phyloP scores from a whole-genome alignment of 2,329 filamentous ascomycete species.

The Phoma sp. region DNA sequence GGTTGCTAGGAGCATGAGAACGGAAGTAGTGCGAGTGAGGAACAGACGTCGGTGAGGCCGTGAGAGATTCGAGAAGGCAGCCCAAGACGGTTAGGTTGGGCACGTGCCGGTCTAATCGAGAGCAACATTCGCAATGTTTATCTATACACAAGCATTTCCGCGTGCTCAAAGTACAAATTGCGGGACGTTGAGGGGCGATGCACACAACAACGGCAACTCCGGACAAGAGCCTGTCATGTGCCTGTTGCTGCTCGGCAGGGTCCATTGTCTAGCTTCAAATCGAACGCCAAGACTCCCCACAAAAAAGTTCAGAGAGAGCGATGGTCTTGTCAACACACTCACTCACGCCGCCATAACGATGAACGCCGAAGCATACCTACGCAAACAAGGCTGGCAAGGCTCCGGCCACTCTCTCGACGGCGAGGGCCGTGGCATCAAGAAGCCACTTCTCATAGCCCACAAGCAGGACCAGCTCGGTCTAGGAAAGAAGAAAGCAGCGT shows the following conservation, averaged over 20 bases:
- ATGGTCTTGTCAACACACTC: neutral
- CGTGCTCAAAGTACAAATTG: no score
- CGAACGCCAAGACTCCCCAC: slow-evolving; percentile 11
- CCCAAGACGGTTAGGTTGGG: neutral
- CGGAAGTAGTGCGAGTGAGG: no score
- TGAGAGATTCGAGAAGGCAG: no score
- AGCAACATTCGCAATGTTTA: no score
- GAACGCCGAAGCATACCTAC: slow-evolving; percentile 84
- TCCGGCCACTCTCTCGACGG: slow-evolving; percentile 85
- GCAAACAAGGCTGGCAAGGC: slow-evolving; percentile 88
- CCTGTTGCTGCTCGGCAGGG: neutral
- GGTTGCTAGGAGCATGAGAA: no score
- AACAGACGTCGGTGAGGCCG: no score
- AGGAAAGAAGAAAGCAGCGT: slow-evolving; percentile 69
- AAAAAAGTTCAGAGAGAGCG: slow-evolving; percentile 16
- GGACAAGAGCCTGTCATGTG: no score
- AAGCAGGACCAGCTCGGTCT: slow-evolving; percentile 83
- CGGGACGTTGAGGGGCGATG: no score
- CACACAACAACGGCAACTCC: no score
- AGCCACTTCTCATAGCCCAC: slow-evolving; percentile 81
- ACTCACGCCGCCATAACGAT: slow-evolving; percentile 55
- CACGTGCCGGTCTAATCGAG: neutral
- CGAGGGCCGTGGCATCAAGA: slow-evolving; percentile 76
- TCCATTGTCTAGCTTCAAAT: neutral
- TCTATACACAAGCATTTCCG: no score